A percentile compares a stretch with the other conserved stretches of the same genome.
phyloP scores from a whole-genome alignment of 2,329 filamentous ascomycete species.

The Cryphonectria naterciae region DNA sequence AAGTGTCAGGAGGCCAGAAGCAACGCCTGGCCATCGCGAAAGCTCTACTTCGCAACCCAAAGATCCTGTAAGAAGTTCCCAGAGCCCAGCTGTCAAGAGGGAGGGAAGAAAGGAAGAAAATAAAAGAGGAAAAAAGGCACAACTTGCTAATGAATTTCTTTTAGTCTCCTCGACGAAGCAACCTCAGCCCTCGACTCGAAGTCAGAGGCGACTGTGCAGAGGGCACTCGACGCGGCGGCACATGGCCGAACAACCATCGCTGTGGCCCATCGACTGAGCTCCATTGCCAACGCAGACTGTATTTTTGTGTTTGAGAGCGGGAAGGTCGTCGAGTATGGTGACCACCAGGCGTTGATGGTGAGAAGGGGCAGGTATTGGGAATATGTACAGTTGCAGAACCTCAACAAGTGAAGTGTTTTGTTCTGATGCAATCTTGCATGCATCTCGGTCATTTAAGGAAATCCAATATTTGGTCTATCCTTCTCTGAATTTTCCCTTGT shows the following conservation, averaged over 20 bases:
- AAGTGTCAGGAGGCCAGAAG: background rate
- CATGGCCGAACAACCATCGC: background rate
- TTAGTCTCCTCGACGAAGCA: background rate
- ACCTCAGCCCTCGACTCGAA: background rate
- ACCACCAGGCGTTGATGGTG: background rate
- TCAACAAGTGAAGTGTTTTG: background rate
- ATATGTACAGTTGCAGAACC: background rate
- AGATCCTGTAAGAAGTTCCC: background rate
- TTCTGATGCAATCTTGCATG: background rate
- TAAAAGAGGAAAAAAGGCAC: no score
- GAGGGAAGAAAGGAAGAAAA: background rate
- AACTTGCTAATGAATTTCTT: background rate
- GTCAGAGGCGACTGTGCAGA: background rate
- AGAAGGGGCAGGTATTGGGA: background rate
- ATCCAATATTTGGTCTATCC: background rate
- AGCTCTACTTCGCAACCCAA: background rate
- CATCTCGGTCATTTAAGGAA: background rate
- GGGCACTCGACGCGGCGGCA: background rate
- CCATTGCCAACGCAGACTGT: background rate
- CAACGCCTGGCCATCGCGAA: background rate
- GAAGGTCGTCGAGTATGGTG: background rate
- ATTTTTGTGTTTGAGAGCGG: background rate
- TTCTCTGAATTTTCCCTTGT: background rate
- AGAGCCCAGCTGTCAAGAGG: background rate
- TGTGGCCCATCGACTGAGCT: background rate